Evolutionary conservation across 1,139 yeast species (phyloP), one percentile per base, ranked within the genome.

Genomic region (Debaryomyces subglobosus): DNA sequence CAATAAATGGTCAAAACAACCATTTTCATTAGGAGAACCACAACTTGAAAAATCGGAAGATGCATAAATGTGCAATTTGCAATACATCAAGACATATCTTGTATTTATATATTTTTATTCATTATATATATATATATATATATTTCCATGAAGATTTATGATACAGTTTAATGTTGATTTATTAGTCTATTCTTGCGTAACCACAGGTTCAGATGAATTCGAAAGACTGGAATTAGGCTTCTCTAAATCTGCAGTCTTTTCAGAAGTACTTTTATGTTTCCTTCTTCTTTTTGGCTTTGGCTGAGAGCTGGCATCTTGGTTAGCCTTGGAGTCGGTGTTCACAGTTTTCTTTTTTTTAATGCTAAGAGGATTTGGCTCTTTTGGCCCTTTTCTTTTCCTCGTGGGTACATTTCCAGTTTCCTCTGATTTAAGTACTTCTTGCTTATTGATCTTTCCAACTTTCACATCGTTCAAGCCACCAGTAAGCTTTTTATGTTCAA

Each of bases 311-410:
- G 45, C 46, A 39, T 56, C 41, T 34, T 49, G 45, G 30, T 38
- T 39, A 5, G 16, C 8, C 13, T 45, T 45, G 47, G 52, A 27
- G 23, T 53, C 37, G 12, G 40, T 42, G 18, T 50, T 23, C 41
- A 65, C 61, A 12, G 53, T 64, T 69, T 81, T 84, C 69, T 80
- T 84, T 69, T 81, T 84, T 71, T 89, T 90, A 36, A 89, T 72
- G 71, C 96, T 89, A 57, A 89, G 70, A 1, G 96, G 96, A 62
- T 89, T 89, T 3, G 96, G 95, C 18, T 79, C 89, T 58, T 84
- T 86, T 9, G 90, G 87, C 1, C 94, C 91, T 62, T 78, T 85
- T 59, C 81, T 77, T 66, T 79, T 83, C 63, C 77, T 81, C 38
- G 39, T 50, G 9, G 52, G 54, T 12, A 59, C 59, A 35, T 53